phyloP scores from a whole-genome alignment of 495 filamentous ascomycete species.

The Massariosphaeria phaeospora region DNA sequence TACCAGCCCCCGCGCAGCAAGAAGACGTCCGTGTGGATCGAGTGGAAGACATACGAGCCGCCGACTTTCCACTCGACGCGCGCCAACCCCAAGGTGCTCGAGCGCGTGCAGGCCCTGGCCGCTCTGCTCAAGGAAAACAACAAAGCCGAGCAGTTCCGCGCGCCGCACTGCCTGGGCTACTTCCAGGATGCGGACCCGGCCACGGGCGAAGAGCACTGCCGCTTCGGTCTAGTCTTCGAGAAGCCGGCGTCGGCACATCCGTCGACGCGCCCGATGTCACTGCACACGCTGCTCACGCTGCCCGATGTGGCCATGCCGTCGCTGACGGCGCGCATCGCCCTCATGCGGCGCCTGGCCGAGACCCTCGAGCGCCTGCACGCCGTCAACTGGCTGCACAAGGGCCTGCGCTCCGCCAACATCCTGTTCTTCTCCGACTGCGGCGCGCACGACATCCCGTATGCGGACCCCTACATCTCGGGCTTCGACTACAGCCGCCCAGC shows the following conservation, averaged over 20 bases:
- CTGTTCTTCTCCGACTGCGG: slow-evolving; percentile 46
- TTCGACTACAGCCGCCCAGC: slow-evolving; percentile 55
- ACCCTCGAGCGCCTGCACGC: slow-evolving; percentile 44
- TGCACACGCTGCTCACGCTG: slow-evolving; percentile 27
- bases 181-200: slow-evolving; percentile 33
- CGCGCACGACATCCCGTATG: slow-evolving; percentile 31
- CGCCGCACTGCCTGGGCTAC: slow-evolving; percentile 40
- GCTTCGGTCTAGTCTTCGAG: slow-evolving; percentile 41
- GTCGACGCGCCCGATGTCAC: slow-evolving; percentile 24
- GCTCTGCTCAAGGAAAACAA: slow-evolving; percentile 33
- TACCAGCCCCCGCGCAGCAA: slow-evolving; percentile 18
- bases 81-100: slow-evolving; percentile 25
- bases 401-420: slow-evolving; percentile 50
- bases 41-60: slow-evolving; percentile 35
- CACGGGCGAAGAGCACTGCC: slow-evolving; percentile 30
- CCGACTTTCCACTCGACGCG: slow-evolving; percentile 10
- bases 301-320: slow-evolving; percentile 19
- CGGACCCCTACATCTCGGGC: slow-evolving; percentile 47
- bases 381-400: slow-evolving; percentile 57
- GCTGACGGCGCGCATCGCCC: slow-evolving; percentile 30
- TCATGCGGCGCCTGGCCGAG: slow-evolving; percentile 28
- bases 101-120: slow-evolving; percentile 31
- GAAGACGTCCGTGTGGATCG: slow-evolving; percentile 32
- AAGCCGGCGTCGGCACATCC: slow-evolving; percentile 29
- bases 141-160: slow-evolving; percentile 36